Evolutionary conservation across 306 rosid genomes (phyloP), one percentile per base, ranked within the genome.

Genomic region (Glycine tomentella): DNA sequence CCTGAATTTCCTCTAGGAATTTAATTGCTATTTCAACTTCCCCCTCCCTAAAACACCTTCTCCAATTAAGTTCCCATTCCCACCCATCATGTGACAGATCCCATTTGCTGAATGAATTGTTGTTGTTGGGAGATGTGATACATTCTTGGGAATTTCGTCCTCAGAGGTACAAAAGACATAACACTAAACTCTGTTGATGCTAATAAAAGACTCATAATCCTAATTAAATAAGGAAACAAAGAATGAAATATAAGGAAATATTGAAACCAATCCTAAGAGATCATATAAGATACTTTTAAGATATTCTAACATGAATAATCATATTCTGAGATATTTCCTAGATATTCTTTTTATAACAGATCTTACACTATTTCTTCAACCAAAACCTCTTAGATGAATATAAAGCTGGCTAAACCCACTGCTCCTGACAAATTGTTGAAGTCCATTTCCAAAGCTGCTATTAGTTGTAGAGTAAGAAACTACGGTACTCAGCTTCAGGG

Each of bases 261-360:
- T 61, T 10, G 42, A 31, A 61, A 61, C 42, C 45, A 12, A 34
- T 12, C 69, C 69, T 34, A 63, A 63, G 48, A 34, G 17, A 33
- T 63, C 46, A 34, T 63, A 12, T 63, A 63, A 63, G 46, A 34
- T 34, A 63, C 67, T 63, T 63, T 63, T 63, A 34, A 34, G 17
- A 13, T 34, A 36, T 34, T 63, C 70, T 36, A 64, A 14, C 72
- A 36, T 40, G 15, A 66, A 34, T 8, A n/a, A 40, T 40, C 25
- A 66, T 66, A n/a, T 66, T 66, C 7, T n/a, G 51, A 40, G 51
- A n/a, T 66, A 14, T 38, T 66, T n/a, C 17, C 46, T 34, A 33
- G 16, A 33, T 59, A 63, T 33, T 63, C 3, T 34, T 4, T 33
- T 63, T 33, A 7, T 63, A 48, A 49, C 36, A 5, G 25, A 50